Conservation (phyloP, 108 stramenopile genomes). For the Cyclotella baltica region DNA sequence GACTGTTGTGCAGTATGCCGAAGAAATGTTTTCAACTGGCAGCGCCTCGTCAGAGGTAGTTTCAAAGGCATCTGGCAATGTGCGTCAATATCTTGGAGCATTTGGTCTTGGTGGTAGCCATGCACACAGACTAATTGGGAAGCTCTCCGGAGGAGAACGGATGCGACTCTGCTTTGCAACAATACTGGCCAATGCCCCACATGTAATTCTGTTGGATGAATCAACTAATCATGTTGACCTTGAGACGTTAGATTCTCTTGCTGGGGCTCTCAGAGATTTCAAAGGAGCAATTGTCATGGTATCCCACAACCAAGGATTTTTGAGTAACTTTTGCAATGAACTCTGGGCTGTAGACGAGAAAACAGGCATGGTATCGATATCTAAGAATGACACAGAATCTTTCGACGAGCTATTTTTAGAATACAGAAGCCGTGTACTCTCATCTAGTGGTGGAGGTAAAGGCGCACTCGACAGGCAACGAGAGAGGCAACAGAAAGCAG, state of each 20-base stretch:
- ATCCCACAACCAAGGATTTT: constrained; percentile 87
- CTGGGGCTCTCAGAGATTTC: constrained; percentile 74
- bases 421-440: neutral
- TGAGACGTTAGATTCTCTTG: constrained; percentile 90
- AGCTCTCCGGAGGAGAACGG: constrained; percentile 91
- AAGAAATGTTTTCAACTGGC: constrained; percentile 46
- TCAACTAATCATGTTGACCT: constrained; percentile 92
- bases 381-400: constrained; percentile 54
- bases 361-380: constrained; percentile 61
- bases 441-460: constrained; percentile 14
- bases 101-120: constrained; percentile 90
- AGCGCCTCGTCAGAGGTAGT: constrained; percentile 46
- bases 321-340: constrained; percentile 72
- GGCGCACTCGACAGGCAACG: constrained; percentile 19
- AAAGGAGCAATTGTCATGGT: constrained; percentile 91
- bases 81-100: constrained; percentile 86
- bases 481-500: constrained; percentile 43
- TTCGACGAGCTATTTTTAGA: constrained; percentile 72
- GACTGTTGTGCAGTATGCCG: constrained; percentile 75
- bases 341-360: constrained; percentile 75
- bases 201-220: constrained; percentile 83
- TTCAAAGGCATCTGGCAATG: constrained; percentile 57
- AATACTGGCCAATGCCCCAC: constrained; percentile 73
- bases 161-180: constrained; percentile 89
- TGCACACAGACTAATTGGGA: constrained; percentile 74